Percentiles rank a stretch among this genome's conserved stretches.
Evolutionary conservation across 2,329 filamentous ascomycete genomes (phyloP).

Genomic region (Colletotrichum truncatum): DNA sequence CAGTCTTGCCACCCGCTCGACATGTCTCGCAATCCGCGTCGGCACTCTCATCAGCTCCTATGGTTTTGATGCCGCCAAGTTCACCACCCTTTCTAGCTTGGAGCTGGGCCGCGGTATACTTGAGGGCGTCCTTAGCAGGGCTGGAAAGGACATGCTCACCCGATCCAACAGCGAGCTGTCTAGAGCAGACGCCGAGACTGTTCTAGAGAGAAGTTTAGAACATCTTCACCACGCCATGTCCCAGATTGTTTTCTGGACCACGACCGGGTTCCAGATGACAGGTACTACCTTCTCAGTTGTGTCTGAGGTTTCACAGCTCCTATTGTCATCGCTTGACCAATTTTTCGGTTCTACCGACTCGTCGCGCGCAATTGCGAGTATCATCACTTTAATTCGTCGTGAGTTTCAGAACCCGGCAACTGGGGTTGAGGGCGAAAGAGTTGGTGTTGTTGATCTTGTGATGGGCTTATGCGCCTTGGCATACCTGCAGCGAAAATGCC

Average conservation of each 20-base stretch:
- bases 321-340: slow-evolving; percentile 68
- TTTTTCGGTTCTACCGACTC: slow-evolving; percentile 76
- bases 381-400: slow-evolving; percentile 69
- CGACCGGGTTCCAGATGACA: slow-evolving; percentile 67
- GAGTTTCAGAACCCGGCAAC: slow-evolving; percentile 73
- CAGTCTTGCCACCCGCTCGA: slow-evolving; percentile 68
- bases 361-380: slow-evolving; percentile 72
- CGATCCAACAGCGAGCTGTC: slow-evolving; percentile 57
- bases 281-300: slow-evolving; percentile 62
- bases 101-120: slow-evolving; percentile 65
- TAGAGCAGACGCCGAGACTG: slow-evolving; percentile 61
- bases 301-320: slow-evolving; percentile 65
- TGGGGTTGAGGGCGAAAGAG: slow-evolving; percentile 65
- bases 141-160: slow-evolving; percentile 57
- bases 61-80: slow-evolving; percentile 61
- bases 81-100: slow-evolving; percentile 66
- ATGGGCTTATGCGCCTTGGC: slow-evolving; percentile 69
- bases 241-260: slow-evolving; percentile 68
- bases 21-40: slow-evolving; percentile 64
- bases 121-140: slow-evolving; percentile 62
- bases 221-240: slow-evolving; percentile 66
- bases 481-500: slow-evolving; percentile 67
- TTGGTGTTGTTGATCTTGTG: slow-evolving; percentile 69
- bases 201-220: slow-evolving; percentile 66
- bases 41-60: slow-evolving; percentile 61